These are phyloP conservation scores for Paratinospora sagittata DNA, from an alignment of 164 flowering plant species.

Conservation along the genomic window DNA sequence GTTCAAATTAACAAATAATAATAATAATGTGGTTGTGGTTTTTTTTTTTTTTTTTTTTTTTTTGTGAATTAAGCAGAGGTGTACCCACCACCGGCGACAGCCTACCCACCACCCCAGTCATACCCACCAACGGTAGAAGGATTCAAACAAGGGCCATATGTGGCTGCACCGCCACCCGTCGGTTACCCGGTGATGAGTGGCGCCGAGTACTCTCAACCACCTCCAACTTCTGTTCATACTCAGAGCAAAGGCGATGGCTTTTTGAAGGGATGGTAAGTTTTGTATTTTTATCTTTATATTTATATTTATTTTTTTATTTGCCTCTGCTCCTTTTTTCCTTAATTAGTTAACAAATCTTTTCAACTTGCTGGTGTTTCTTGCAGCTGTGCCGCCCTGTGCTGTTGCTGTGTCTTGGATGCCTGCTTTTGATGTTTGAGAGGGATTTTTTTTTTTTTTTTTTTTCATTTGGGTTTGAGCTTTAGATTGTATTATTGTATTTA, in stretches of 20 bases:
- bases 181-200: conserved; percentile 11
- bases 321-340: not conserved
- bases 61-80: not conserved
- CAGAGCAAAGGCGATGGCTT: conserved; percentile 15
- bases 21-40: not conserved
- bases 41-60: not conserved
- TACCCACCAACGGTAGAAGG: conserved; percentile 9
- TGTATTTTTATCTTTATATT: not conserved
- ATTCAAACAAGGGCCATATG: conserved; percentile 10
- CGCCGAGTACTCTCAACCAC: not conserved
- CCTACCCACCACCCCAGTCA: conserved; percentile 6
- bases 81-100: not conserved
- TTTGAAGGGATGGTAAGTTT: conserved; percentile 15
- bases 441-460: not conserved
- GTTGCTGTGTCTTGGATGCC: conserved; percentile 28
- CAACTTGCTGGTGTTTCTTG: not conserved
- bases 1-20: too few species aligned
- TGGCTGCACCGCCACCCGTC: conserved; percentile 8
- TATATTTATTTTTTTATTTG: too few species aligned
- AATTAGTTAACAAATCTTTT: not conserved
- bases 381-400: conserved; percentile 32
- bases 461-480: not conserved
- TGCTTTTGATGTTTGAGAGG: conserved; percentile 19
- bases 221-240: conserved; percentile 1
- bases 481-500: not conserved